Evolutionary conservation across 768 basidiomycete species (phyloP), one percentile per base, ranked within the genome.

Genomic region (Tylopilus rubrobrunneus): DNA sequence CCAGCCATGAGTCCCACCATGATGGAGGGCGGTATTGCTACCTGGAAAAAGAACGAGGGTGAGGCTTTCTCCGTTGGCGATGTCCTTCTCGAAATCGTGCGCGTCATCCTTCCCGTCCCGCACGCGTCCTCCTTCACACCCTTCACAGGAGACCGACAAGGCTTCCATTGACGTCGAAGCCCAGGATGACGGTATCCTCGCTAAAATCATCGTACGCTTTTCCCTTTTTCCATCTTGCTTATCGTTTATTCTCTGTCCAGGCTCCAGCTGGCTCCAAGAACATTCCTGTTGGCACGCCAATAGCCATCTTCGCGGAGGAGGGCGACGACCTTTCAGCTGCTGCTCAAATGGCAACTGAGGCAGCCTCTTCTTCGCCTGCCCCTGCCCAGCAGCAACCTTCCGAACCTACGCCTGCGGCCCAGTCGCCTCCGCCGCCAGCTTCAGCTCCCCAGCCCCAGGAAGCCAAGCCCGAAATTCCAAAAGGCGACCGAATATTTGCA

Each of bases 1-100:
- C 95, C 94, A 53, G 94, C 97, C 62, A 99, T 98, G 96, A 96
- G 92, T 58, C 97, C 97, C 31, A 99, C 97, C 53, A 99, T 99
- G 97, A 94, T 94, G 4, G 97, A 98, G 77, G 97, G 97, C 58
- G 97, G 96, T 58, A 97, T 99, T 70, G 90, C 96, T 44, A 80
- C 81, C 31, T 99, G 97, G 95, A 98, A 98, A 81, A 89, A 90
- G 76, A 87, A 87, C 72, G 96, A 98, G 71, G 97, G 97, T 52
- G 95, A 98, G 62, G 48, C 85, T 2, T 99, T 96, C 68, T 60
- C 84, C 17, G 83, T 86, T 7, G 96, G 97, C 25, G 97, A 99
- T 65, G 94, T 99, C 58, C 74, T 99, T 55, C 85, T 98, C 45
- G 96, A 98, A 74, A 95, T 99, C 64, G 94, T 95, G 59, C 65